Conservation (phyloP, 2,329 filamentous ascomycete species). For the Eurotiales sp. region DNA sequence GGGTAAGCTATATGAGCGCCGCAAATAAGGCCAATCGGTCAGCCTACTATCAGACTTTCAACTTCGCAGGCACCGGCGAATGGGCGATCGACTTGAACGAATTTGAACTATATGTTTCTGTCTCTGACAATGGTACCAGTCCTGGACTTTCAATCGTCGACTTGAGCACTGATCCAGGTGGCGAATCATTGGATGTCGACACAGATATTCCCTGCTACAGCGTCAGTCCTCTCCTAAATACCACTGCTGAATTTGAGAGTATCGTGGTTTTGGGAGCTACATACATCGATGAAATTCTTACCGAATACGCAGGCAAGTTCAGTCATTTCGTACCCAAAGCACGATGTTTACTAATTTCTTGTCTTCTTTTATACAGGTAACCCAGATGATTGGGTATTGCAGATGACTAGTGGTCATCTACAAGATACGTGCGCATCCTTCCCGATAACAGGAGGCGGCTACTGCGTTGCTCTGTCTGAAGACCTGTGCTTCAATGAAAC, state of each 20-base stretch:
- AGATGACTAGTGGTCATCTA: not conserved
- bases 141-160: not conserved
- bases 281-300: not conserved
- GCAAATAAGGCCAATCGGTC: conserved; percentile 3
- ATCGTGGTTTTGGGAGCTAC: not conserved
- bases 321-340: not conserved
- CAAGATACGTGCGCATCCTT: not conserved
- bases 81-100: conserved; percentile 8
- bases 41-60: conserved; percentile 6
- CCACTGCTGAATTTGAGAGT: not conserved
- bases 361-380: not conserved
- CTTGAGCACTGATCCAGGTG: not conserved
- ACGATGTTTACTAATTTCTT: not conserved
- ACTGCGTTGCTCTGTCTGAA: not conserved
- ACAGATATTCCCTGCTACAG: not conserved
- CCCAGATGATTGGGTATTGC: not conserved
- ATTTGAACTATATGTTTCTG: not conserved
- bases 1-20: conserved; percentile 14
- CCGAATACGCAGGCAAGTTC: not conserved
- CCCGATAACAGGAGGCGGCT: not conserved
- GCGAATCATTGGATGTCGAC: not conserved
- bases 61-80: conserved; percentile 1
- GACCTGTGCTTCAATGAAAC: not conserved
- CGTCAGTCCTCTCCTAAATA: not conserved
- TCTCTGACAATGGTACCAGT: not conserved